Evolutionary conservation across 2,329 filamentous ascomycete species (phyloP).

Genomic region (Bipolaris zeicola): DNA sequence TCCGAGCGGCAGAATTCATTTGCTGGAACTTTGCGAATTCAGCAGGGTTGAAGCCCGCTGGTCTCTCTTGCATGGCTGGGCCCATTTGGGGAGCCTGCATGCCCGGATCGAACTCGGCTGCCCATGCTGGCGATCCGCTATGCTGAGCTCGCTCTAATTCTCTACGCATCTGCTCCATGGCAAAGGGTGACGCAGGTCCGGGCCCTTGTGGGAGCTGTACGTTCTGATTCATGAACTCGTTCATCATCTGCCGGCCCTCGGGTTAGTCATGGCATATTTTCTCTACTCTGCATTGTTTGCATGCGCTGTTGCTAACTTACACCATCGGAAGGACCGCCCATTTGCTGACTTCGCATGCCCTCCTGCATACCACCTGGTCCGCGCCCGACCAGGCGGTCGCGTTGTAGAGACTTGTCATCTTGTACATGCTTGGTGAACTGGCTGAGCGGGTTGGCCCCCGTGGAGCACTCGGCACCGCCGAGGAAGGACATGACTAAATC

Average conservation of each 20-base stretch:
- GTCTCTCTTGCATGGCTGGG: conserved; percentile 66
- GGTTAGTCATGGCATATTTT: conserved; percentile 29
- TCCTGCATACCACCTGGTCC: conserved; percentile 73
- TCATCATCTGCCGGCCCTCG: conserved; percentile 73
- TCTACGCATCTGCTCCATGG: conserved; percentile 69
- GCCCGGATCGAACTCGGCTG: conserved; percentile 66
- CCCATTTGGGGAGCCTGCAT: conserved; percentile 70
- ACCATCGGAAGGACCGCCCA: conserved; percentile 71
- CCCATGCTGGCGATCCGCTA: conserved; percentile 64
- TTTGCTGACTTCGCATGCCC: conserved; percentile 75
- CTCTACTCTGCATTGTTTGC: not conserved
- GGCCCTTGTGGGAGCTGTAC: conserved; percentile 63
- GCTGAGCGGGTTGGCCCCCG: conserved; percentile 91
- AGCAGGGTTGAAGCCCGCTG: conserved; percentile 70
- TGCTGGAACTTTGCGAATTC: conserved; percentile 88
- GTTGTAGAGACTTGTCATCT: conserved; percentile 92
- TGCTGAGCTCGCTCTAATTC: conserved; percentile 64
- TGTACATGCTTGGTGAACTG: conserved; percentile 98
- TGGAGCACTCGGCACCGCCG: conserved; percentile 94
- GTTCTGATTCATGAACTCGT: conserved; percentile 85
- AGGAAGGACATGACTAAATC: conserved; percentile 81
- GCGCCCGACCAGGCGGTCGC: conserved; percentile 82
- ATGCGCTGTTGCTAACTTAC: conserved; percentile 30
- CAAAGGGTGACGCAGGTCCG: conserved; percentile 62
- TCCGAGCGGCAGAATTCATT: conserved; percentile 62